A percentile compares a stretch with the other conserved stretches of the same genome.
Evolutionary conservation across 352 stramenopile species (phyloP).

Genomic region (Globisporangium yorkense): DNA sequence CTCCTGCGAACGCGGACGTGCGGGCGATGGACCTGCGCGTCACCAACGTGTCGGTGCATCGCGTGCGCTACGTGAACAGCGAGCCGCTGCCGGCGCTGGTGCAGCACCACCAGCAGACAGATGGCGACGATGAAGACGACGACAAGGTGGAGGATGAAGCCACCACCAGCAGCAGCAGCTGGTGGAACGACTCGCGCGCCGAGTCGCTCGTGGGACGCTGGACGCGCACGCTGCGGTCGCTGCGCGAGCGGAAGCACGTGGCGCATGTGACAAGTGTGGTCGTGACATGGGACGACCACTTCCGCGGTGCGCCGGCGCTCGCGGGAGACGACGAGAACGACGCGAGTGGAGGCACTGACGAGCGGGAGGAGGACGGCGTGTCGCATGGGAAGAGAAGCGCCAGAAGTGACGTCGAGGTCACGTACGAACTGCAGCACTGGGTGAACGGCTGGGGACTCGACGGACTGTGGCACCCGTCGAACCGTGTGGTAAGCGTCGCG

Average conservation of each 20-base stretch:
- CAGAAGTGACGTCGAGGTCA: slow-evolving; percentile 7
- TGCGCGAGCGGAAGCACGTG: slow-evolving; percentile 9
- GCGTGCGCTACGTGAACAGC: slow-evolving; percentile 38
- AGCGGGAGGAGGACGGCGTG: not conserved
- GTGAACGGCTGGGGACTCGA: slow-evolving; percentile 59
- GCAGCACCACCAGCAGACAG: slow-evolving; percentile 1
- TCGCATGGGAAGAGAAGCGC: not conserved
- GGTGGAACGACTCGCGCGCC: slow-evolving; percentile 10
- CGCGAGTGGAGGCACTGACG: slow-evolving; percentile 1
- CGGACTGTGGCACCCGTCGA: slow-evolving; percentile 51
- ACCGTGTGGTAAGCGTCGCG: slow-evolving; percentile 31
- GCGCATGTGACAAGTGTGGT: slow-evolving; percentile 43
- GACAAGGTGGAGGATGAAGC: not conserved
- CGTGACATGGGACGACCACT: slow-evolving; percentile 64
- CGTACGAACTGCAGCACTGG: slow-evolving; percentile 72
- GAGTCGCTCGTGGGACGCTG: slow-evolving; percentile 10
- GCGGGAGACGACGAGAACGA: not conserved
- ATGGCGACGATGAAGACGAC: slow-evolving; percentile 5
- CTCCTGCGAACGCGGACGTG: slow-evolving; percentile 14
- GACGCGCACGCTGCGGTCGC: slow-evolving; percentile 4
- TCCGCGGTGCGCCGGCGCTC: slow-evolving; percentile 12
- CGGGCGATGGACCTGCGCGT: slow-evolving; percentile 31
- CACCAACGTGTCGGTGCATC: slow-evolving; percentile 54
- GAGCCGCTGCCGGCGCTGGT: not conserved
- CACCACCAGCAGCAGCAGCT: not conserved